phyloP scores from a whole-genome alignment of 75 land plant species.

The Cupressus sempervirens region DNA sequence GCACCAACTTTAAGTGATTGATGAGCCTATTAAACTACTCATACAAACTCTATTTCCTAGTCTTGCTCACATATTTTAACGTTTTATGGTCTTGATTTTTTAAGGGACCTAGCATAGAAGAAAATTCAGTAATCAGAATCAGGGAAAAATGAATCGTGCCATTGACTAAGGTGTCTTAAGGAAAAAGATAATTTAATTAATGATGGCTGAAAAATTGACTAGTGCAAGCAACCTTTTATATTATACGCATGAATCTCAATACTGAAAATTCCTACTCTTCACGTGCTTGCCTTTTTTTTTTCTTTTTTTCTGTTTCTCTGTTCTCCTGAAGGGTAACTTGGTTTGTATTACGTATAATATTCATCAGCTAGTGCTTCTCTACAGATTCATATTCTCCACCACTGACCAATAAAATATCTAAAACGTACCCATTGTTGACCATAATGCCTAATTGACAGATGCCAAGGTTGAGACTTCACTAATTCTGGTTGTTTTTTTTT shows the following conservation, averaged over 20 bases:
- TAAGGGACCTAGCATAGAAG: too few relatives aligned
- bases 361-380: neutral
- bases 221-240: neutral
- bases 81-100: too few relatives aligned
- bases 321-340: neutral
- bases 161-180: neutral
- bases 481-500: neutral
- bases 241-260: too few relatives aligned
- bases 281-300: neutral
- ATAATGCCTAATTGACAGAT: neutral
- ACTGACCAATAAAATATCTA: too few relatives aligned
- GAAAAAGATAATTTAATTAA: too few relatives aligned
- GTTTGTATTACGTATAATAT: too few relatives aligned
- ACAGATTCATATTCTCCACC: neutral
- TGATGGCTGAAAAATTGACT: neutral
- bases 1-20: neutral
- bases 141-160: neutral
- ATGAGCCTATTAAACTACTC: neutral
- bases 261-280: too few relatives aligned
- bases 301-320: neutral
- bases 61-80: neutral
- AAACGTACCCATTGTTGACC: neutral
- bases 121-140: too few relatives aligned
- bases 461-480: neutral
- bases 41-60: neutral